Evolutionary conservation across 2,329 filamentous ascomycete genomes (phyloP).

Genomic region (Aspergillus persii): DNA sequence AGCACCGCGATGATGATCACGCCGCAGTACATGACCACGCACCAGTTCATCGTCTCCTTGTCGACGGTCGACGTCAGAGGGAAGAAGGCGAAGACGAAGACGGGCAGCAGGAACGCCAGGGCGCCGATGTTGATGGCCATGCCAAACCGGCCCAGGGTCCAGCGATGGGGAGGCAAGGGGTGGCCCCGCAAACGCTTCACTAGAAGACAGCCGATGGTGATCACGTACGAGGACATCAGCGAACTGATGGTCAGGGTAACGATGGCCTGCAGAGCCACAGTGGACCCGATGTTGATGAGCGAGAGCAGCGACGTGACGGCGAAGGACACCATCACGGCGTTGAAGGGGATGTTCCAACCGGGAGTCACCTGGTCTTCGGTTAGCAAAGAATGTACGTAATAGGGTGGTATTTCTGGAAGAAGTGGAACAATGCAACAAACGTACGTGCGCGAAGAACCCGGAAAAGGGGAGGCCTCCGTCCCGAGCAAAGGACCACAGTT

Average conservation of each 20-base stretch:
- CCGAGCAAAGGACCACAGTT: conserved; percentile 46
- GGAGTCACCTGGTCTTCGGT: conserved; percentile 31
- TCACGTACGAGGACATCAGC: conserved; percentile 53
- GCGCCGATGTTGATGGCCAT: conserved; percentile 43
- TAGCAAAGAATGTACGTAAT: not conserved
- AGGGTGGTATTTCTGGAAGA: not conserved
- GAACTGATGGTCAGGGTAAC: conserved; percentile 52
- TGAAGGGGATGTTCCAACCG: conserved; percentile 41
- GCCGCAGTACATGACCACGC: conserved; percentile 44
- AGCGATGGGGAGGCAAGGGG: conserved; percentile 32
- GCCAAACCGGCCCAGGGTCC: conserved; percentile 47
- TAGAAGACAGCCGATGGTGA: conserved; percentile 39
- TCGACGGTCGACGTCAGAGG: conserved; percentile 35
- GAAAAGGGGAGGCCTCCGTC: conserved; percentile 41
- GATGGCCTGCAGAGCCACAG: conserved; percentile 53
- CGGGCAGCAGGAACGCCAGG: conserved; percentile 38
- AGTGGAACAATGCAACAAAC: conserved; percentile 4
- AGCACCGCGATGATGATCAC: conserved; percentile 45
- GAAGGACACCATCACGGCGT: conserved; percentile 28
- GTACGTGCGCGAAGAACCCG: conserved; percentile 17
- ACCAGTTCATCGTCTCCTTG: conserved; percentile 49
- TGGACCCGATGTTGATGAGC: conserved; percentile 54
- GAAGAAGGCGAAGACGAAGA: conserved; percentile 48
- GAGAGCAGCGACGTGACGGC: conserved; percentile 39
- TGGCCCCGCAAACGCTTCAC: conserved; percentile 33